Evolutionary conservation across 228 moss, liverwort and hornwort genomes (phyloP), one percentile per base, ranked within the genome.

Genomic region (Sphagnum magellanicum): DNA sequence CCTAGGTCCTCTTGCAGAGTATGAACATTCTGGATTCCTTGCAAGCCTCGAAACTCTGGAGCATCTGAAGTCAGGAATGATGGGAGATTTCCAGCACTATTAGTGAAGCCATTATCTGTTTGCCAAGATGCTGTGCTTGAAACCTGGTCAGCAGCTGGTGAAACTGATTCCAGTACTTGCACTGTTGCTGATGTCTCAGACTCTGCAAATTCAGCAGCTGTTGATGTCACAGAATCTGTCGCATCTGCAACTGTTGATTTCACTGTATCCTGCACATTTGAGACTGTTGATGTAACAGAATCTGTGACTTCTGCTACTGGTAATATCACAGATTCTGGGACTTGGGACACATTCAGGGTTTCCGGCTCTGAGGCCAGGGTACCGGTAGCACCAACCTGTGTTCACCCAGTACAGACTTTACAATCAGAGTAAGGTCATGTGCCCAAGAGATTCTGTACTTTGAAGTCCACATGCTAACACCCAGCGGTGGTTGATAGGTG

Each of bases 31-130:
- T 80, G 53, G 5, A 89, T 67, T 14, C 92, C 92, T 67, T 62
- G 71, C 71, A 71, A 65, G 51, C 89, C 92, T 76, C 92, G 81
- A 74, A 87, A 92, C 64, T 85, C 89, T 6, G 89, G 89, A 72
- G 79, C 72, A 51, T 92, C 87, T 14, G 87, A 83, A 3, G 87
- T 92, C 69, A 75, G 81, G 79, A 85, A 92, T 6, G 92, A 72
- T 73, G 83, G 83, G 71, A 92, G 89, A 65, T 92, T 89, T 65
- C 89, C 92, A 49, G 89, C 92, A 66, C 87, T 92, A 67, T 85
- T 87, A 47, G 74, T 85, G 5, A 89, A 75, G 14, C 89, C 92
- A 10, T 81, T 63, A 70, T 84, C 74, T 65, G 77, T 74, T 4
- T 83, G 78, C 77, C 84, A 79, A 49, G 76, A 70, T 63, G 89